Evolutionary conservation across 495 filamentous ascomycete genomes (phyloP), one percentile per base, ranked within the genome.

Genomic region (Xylaria venustula): DNA sequence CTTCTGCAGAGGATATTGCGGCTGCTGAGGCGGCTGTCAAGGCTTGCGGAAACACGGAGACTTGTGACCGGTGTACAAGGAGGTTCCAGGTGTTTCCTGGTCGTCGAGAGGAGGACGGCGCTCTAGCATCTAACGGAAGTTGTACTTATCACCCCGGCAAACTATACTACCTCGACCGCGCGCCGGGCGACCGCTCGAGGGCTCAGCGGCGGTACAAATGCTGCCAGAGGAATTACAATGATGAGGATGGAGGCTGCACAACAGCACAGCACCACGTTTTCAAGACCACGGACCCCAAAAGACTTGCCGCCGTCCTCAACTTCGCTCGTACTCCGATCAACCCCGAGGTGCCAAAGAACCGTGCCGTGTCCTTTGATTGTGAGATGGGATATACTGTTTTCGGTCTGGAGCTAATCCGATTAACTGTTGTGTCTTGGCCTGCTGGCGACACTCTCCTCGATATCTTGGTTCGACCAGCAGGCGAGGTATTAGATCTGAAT

Each of bases 311-410:
- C 0, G 74, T 93, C 7, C 79, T 93, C 60, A 91, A 90, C 36
- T 99, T 97, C 68, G 80, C 83, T 53, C 69, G 83, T 60, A 98
- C 95, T 2, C 91, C 93, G 0, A 60, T 69, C 15, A 87, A 90
- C 49, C 73, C 77, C 9, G 66, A 76, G 4, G 72, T 67, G 7
- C 72, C 72, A 9, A 65, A 64, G 22, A 71, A 78, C 40, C 67
- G 75, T 28, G 81, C 86, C 2, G 84, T 98, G 14, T 87, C 85
- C 65, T 88, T 99, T 64, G 94, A 99, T 71, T 97, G 95, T 69
- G 94, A 99, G 68, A 99, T 99, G 94, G 90, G 90, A 8, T 99
- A 94, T 70, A 98, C 94, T 0, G 88, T 88, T 1, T 64, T 87
- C 36, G 94, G 94, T 0, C 70, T 97, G 57, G 94, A 99, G 68